These are phyloP conservation scores for Syncephalis plumigaleata DNA, from an alignment of 371 early-diverging fungal genomes.

Conservation along the genomic window DNA sequence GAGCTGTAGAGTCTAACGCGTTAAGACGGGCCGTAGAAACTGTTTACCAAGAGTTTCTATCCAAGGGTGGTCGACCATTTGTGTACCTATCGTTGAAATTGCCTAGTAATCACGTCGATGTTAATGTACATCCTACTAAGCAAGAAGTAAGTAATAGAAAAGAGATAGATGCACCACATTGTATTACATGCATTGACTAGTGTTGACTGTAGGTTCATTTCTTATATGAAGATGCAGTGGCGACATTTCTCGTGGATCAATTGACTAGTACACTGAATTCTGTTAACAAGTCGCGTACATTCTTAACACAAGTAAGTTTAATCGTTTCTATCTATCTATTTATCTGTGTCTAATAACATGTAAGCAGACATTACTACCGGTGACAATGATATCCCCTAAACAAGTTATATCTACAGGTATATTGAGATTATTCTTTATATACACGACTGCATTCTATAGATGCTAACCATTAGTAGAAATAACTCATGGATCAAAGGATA, in stretches of 20 bases:
- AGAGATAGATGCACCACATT: neutral
- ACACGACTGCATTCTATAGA: neutral
- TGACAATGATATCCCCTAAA: slow-evolving; percentile 5
- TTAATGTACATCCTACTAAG: slow-evolving; percentile 98
- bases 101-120: slow-evolving; percentile 80
- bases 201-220: slow-evolving; percentile 72
- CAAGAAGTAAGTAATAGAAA: slow-evolving; percentile 33
- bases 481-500: neutral
- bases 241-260: slow-evolving; percentile 37
- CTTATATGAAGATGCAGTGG: slow-evolving; percentile 70
- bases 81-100: slow-evolving; percentile 77
- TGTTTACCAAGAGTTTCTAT: slow-evolving; percentile 62
- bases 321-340: too few species aligned
- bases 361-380: slow-evolving; percentile 15
- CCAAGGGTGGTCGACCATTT: slow-evolving; percentile 81
- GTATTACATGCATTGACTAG: neutral
- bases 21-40: slow-evolving; percentile 66
- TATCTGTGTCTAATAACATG: neutral
- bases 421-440: neutral
- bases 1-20: slow-evolving; percentile 66
- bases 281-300: slow-evolving; percentile 28
- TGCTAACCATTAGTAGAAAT: too few species aligned
- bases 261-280: slow-evolving; percentile 32
- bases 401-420: neutral
- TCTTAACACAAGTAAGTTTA: slow-evolving; percentile 22